Base-by-base conservation (phyloP, 306 rosid genomes). In the Corylus americana region DNA sequence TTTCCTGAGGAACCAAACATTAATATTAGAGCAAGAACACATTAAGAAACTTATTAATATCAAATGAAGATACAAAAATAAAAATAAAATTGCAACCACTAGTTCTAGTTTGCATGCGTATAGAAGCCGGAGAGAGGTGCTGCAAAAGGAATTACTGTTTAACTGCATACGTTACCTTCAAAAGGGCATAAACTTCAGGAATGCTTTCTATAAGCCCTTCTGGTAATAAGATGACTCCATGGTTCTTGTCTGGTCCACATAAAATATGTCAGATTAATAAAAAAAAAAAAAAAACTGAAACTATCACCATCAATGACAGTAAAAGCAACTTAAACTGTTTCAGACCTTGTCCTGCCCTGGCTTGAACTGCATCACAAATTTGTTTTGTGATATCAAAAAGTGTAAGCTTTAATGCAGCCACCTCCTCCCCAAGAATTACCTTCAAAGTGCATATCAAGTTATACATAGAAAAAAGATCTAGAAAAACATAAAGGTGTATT, bases 171-270 rank as follows among this genome's bases (percentile, higher is more conserved):
- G 7, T 71, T 82, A 94, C 98, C 99, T 90, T 95, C 84, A 95
- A 85, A 73, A 95, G 94, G 27, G 99, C 98, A 89, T 93, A 91
- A 50, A 95, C 89, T 89, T 95, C 99, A 64, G 99, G 99, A 86
- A 95, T 95, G 91, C 94, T 95, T 90, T 95, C 99, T 57, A 95
- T 95, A 55, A 95, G 90, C 49, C 99, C 99, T 88, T 95, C 99
- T 17, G 99, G 98, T 47, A 95, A 86, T 74, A 95, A 89, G 85
- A 95, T 88, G 70, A 95, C 99, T 61, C 99, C 98, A 73, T 95
- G 99, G 83, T 93, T 82, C 88, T 95, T 95, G 81, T 95, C 98
- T 95, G 86, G 66, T 47, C 61, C 77, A 77, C 80, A 83, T 45
- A 70, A 10, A 77, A 51, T 8, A 55, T 37, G 62, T 86, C 64